Evolutionary conservation across 169 alveolate genomes (phyloP).

Genomic region (Plasmodium gonderi): DNA sequence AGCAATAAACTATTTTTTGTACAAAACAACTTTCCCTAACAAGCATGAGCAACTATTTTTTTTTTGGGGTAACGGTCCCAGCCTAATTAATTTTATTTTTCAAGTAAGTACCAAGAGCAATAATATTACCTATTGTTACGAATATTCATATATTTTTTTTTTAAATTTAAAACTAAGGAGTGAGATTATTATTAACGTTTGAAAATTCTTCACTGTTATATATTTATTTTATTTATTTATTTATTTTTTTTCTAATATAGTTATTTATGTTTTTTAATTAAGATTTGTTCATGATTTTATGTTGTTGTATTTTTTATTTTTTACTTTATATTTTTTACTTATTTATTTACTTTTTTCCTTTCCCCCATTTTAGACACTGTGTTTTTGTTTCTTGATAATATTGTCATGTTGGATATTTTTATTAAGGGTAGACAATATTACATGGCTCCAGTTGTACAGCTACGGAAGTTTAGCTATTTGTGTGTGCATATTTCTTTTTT

Average conservation of each 20-base stretch:
- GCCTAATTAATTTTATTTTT: slow-evolving; percentile 67
- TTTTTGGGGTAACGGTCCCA: slow-evolving; percentile 89
- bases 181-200: neutral
- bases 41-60: slow-evolving; percentile 87
- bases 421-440: slow-evolving; percentile 74
- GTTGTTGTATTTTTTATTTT: too few species aligned
- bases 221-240: neutral
- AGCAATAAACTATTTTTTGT: slow-evolving; percentile 56
- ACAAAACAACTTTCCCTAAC: slow-evolving; percentile 84
- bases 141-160: neutral
- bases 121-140: neutral
- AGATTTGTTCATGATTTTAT: too few species aligned
- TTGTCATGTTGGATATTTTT: slow-evolving; percentile 81
- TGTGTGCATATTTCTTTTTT: slow-evolving; percentile 65
- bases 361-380: slow-evolving; percentile 37
- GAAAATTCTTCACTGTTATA: neutral
- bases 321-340: too few species aligned
- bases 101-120: slow-evolving; percentile 46
- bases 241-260: too few species aligned
- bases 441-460: slow-evolving; percentile 79
- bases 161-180: neutral
- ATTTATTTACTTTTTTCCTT: neutral
- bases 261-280: too few species aligned
- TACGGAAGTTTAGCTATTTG: slow-evolving; percentile 75
- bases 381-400: slow-evolving; percentile 72